These are phyloP conservation scores for Xylariaceae sp. DNA, from an alignment of 2,329 filamentous ascomycete species.

Conservation along the genomic window DNA sequence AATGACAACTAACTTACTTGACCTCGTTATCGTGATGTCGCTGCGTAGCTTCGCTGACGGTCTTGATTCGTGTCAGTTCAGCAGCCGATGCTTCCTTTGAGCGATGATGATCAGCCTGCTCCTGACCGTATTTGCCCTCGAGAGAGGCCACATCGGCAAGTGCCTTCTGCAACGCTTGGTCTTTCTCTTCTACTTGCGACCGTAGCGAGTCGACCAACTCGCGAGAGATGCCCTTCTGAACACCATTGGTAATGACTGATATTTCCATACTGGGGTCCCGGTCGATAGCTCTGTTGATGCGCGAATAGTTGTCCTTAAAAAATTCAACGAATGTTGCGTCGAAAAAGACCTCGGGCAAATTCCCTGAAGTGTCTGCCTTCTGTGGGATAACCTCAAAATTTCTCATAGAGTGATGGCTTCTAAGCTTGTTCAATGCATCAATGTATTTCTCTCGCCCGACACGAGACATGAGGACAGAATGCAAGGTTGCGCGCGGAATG, in stretches of 20 bases:
- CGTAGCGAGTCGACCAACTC: slow-evolving; percentile 86
- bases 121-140: slow-evolving; percentile 60
- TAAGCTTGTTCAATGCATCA: slow-evolving; percentile 71
- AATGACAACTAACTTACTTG: slow-evolving; percentile 35
- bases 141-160: slow-evolving; percentile 43
- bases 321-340: slow-evolving; percentile 87
- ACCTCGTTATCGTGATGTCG: slow-evolving; percentile 65
- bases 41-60: slow-evolving; percentile 67
- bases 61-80: slow-evolving; percentile 55
- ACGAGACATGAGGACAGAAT: slow-evolving; percentile 70
- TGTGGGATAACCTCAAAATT: slow-evolving; percentile 87
- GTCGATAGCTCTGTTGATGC: slow-evolving; percentile 79
- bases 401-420: slow-evolving; percentile 72
- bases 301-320: slow-evolving; percentile 91
- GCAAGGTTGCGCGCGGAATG: slow-evolving; percentile 74
- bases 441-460: slow-evolving; percentile 86
- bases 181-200: slow-evolving; percentile 70
- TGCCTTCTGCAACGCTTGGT: slow-evolving; percentile 43
- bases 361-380: slow-evolving; percentile 49
- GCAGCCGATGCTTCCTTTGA: slow-evolving; percentile 54
- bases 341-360: slow-evolving; percentile 78
- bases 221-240: slow-evolving; percentile 88
- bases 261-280: slow-evolving; percentile 86
- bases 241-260: slow-evolving; percentile 70
- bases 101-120: slow-evolving; percentile 67